Percentiles rank a stretch among this genome's conserved stretches.
Conservation (phyloP, 176 grass and related monocot species). For the Lolium perenne region DNA sequence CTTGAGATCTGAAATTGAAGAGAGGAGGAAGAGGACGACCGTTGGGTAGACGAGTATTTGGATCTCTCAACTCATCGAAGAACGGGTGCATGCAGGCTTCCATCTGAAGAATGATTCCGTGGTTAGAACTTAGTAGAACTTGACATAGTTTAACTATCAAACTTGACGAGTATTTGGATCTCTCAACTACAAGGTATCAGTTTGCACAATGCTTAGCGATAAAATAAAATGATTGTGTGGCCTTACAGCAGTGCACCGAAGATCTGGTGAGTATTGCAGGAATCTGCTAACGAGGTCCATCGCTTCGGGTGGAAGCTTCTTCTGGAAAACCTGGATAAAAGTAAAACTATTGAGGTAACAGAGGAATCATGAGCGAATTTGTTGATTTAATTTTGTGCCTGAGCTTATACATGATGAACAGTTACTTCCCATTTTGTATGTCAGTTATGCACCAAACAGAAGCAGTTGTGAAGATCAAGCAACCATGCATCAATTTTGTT, state of each 20-base stretch:
- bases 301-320: constrained; percentile 80
- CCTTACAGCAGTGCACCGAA: constrained; percentile 90
- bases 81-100: constrained; percentile 97
- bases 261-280: constrained; percentile 93
- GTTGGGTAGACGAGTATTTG: constrained; percentile 78
- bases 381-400: neutral
- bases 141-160: too few relatives aligned
- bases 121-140: too few relatives aligned
- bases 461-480: neutral
- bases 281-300: constrained; percentile 90
- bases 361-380: neutral
- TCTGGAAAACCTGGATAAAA: constrained; percentile 85
- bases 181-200: too few relatives aligned
- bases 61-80: constrained; percentile 93
- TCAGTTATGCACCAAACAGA: neutral
- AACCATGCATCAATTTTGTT: constrained; percentile 13
- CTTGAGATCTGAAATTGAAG: constrained; percentile 92
- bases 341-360: constrained; percentile 7
- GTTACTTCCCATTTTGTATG: neutral
- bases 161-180: too few relatives aligned
- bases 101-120: constrained; percentile 52
- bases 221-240: neutral
- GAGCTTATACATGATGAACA: neutral
- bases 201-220: neutral
- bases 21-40: constrained; percentile 84